Evolutionary conservation across 306 rosid species (phyloP), one percentile per base, ranked within the genome.

Genomic region (Spatholobus suberectus): DNA sequence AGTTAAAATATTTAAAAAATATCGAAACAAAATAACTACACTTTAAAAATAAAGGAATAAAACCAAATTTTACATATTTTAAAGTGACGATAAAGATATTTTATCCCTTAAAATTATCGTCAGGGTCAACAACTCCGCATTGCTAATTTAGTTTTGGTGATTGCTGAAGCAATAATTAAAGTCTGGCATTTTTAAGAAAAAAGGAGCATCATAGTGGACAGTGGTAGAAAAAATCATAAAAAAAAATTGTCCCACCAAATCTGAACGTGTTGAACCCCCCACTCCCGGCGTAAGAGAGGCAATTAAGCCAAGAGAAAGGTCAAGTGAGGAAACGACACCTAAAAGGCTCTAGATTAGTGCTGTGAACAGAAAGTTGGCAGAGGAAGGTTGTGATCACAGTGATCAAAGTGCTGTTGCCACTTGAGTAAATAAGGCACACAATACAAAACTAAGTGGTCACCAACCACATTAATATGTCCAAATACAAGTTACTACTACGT

Each of bases 381-480:
- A 66, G 46, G 68, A 71, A 72, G 73, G 66, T 63, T 5, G 70
- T 32, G 73, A 72, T 4, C 37, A 58, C 66, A 38, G 68, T 41
- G 84, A 87, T 76, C 35, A 78, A 10, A 32, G 73, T 76, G 80
- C 69, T 46, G 72, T 24, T 55, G 72, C 65, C 55, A 32, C 18
- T 51, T 54, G 61, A 86, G 65, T 59, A 71, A 84, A 81, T 59
- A 79, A 65, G 80, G 84, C 89, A 78, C 89, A 10, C 85, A 78
- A 69, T 26, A 70, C 58, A 70, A 70, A 70, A 43, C 24, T 41
- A 70, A 43, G 76, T 70, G 57, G 58, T 44, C 40, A 70, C 76
- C 76, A 44, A 70, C 76, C 76, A 2, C 40, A 24, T 70, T 44
- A 24, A 41, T 13, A 69, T 40, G 9, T 10, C 29, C 18, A 34